A percentile compares a stretch with the other conserved stretches of the same genome.
Conservation (phyloP, 768 basidiomycete species). For the Lyophyllum semitale region DNA sequence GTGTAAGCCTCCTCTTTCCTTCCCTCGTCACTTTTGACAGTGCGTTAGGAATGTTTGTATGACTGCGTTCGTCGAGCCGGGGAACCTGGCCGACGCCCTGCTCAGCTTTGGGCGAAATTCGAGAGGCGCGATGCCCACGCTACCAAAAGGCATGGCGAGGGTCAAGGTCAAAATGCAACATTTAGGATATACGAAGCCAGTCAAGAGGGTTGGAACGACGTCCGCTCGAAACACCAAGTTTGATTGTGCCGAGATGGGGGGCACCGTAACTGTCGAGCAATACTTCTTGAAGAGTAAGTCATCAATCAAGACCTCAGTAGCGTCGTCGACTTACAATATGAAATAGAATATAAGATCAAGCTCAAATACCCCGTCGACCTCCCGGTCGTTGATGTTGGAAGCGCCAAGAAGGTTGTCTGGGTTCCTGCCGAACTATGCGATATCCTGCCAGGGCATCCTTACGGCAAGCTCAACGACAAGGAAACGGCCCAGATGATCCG, state of each 20-base stretch:
- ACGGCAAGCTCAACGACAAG: slow-evolving; percentile 58
- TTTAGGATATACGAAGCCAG: slow-evolving; percentile 56
- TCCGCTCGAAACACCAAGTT: slow-evolving; percentile 47
- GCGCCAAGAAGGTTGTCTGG: slow-evolving; percentile 29
- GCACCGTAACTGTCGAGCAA: slow-evolving; percentile 56
- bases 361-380: slow-evolving; percentile 47
- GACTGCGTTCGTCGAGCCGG: slow-evolving; percentile 57
- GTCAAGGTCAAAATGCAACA: slow-evolving; percentile 62
- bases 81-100: slow-evolving; percentile 65
- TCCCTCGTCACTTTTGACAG: not conserved
- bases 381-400: slow-evolving; percentile 55
- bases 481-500: slow-evolving; percentile 75
- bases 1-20: slow-evolving; percentile 34
- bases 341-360: slow-evolving; percentile 56
- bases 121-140: slow-evolving; percentile 42
- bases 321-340: not conserved
- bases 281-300: slow-evolving; percentile 67
- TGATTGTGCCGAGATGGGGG: slow-evolving; percentile 51
- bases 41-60: slow-evolving; percentile 50
- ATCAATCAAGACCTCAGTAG: not conserved
- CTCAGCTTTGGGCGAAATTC: slow-evolving; percentile 45
- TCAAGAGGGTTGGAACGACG: slow-evolving; percentile 37
- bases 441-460: slow-evolving; percentile 60
- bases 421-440: slow-evolving; percentile 75
- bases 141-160: slow-evolving; percentile 50